Percentiles rank a stretch among this genome's conserved stretches.
Conservation (phyloP, 352 stramenopile genomes). For the Pythium brassicae region DNA sequence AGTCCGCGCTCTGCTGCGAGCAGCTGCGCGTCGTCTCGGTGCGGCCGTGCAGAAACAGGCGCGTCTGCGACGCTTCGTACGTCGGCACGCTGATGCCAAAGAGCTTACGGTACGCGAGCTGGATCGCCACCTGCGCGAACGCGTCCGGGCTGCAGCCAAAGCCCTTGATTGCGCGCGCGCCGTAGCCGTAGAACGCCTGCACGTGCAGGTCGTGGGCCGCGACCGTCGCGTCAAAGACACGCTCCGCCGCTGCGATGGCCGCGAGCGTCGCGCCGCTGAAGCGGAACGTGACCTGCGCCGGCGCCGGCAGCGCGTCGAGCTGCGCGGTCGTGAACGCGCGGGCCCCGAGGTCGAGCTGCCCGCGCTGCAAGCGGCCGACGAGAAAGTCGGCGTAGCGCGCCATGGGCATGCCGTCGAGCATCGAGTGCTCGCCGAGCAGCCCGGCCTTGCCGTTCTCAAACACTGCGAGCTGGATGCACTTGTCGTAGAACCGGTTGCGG, state of each 20-base stretch:
- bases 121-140: constrained; percentile 95
- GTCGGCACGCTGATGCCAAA: constrained; percentile 69
- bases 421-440: constrained; percentile 92
- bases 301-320: constrained; percentile 22
- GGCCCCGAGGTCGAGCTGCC: constrained; percentile 42
- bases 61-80: constrained; percentile 95
- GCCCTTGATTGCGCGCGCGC: constrained; percentile 85
- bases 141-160: constrained; percentile 92
- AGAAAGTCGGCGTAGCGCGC: constrained; percentile 62
- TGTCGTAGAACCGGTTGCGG: constrained; percentile 96
- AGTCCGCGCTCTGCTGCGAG: constrained; percentile 73
- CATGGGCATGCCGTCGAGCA: constrained; percentile 87
- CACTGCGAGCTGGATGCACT: constrained; percentile 95
- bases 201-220: constrained; percentile 87
- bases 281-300: constrained; percentile 44
- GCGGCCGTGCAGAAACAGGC: constrained; percentile 92
- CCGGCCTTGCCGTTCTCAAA: constrained; percentile 95
- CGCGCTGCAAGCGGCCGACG: constrained; percentile 44
- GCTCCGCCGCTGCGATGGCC: constrained; percentile 48
- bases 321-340: constrained; percentile 36
- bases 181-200: constrained; percentile 87
- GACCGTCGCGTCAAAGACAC: constrained; percentile 64
- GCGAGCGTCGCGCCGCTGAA: constrained; percentile 44
- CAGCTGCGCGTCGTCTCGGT: constrained; percentile 90
- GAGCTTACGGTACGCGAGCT: constrained; percentile 88